Evolutionary conservation across 805 yeast genomes (phyloP).

Genomic region (Wickerhamomyces ciferrii): DNA sequence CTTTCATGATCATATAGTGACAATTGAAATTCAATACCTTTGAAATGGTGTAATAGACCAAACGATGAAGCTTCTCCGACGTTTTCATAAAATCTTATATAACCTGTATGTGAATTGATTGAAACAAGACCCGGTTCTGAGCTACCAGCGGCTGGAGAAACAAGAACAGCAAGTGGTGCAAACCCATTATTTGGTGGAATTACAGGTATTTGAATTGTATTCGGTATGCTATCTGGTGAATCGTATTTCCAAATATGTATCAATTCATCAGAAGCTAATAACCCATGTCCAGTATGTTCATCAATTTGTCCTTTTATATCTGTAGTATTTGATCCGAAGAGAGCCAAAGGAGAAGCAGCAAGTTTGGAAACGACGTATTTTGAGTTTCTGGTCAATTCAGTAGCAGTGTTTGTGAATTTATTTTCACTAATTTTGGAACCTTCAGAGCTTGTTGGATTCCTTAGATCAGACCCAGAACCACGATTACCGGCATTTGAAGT

Average conservation of each 20-base stretch:
- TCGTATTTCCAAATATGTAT: conserved; percentile 66
- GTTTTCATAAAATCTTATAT: conserved; percentile 65
- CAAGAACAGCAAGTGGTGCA: conserved; percentile 51
- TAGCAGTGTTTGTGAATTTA: conserved; percentile 21
- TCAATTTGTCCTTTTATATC: conserved; percentile 23
- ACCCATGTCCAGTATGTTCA: conserved; percentile 22
- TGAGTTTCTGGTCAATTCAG: conserved; percentile 53
- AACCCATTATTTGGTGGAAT: conserved; percentile 21
- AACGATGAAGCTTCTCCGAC: conserved; percentile 66
- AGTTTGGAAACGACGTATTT: conserved; percentile 53
- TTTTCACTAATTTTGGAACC: background rate
- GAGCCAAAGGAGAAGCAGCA: conserved; percentile 44
- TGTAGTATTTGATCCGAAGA: conserved; percentile 3
- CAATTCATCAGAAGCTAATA: conserved; percentile 30
- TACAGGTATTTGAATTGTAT: conserved; percentile 44
- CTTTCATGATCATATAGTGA: conserved; percentile 47
- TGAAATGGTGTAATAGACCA: conserved; percentile 43
- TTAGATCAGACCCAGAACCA: background rate
- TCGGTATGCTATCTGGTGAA: conserved; percentile 55
- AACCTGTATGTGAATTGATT: conserved; percentile 54
- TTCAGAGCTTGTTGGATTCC: conserved; percentile 7
- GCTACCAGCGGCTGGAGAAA: conserved; percentile 49
- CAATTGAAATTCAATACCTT: conserved; percentile 30
- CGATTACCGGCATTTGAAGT: background rate
- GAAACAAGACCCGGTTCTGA: conserved; percentile 67